Conservation (phyloP, 257 asterid genomes). For the Jaltomata sinuosa region DNA sequence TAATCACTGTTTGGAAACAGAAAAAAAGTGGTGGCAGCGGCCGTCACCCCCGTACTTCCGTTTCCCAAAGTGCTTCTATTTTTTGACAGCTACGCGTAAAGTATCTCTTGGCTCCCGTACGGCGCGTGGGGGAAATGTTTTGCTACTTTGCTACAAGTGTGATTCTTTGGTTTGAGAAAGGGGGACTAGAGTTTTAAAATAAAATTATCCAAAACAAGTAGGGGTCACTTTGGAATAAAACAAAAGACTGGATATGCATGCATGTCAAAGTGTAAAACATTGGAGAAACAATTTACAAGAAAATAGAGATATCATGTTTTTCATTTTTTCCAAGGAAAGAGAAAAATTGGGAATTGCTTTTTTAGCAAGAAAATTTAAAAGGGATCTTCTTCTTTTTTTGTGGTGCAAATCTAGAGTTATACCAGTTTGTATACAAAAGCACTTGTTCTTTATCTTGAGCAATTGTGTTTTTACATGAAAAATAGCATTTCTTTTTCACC, state of each 20-base stretch:
- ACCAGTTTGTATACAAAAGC: not conserved
- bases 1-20: constrained; percentile 11
- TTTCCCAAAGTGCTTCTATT: constrained; percentile 23
- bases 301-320: not conserved
- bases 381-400: not conserved
- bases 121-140: not conserved
- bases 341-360: not conserved
- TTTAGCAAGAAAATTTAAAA: not conserved
- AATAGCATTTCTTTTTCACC: not conserved
- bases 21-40: constrained; percentile 15
- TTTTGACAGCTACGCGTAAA: constrained; percentile 8
- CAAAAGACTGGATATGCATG: not conserved
- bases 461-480: not conserved
- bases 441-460: not conserved
- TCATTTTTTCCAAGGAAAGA: not conserved
- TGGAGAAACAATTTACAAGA: not conserved
- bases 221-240: not conserved
- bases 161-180: not conserved
- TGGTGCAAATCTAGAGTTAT: not conserved
- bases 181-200: not conserved
- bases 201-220: not conserved
- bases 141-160: not conserved
- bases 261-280: not conserved
- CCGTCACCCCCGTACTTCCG: constrained; percentile 52
- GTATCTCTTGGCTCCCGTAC: not conserved